Base-by-base conservation (phyloP, 192 early-diverging fungal species). In the Coemansia sp. region DNA sequence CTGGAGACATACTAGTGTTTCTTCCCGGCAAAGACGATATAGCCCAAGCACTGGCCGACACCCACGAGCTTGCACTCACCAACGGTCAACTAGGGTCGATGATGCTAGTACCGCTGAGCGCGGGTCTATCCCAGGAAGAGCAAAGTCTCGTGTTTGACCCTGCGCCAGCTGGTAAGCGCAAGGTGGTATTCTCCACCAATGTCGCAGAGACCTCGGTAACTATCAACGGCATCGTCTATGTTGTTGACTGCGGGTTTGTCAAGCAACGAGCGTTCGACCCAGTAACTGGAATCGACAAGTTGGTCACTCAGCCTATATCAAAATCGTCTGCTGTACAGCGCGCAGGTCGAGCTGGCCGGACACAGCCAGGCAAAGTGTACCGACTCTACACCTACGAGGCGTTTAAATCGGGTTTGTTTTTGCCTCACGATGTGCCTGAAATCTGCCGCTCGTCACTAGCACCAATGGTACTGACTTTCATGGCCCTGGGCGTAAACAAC, bases 181-280 rank as follows among this genome's bases (percentile, higher is more conserved):
- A 93, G 72, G 92, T 93, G 0, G 93, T 99, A 13, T 90, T 97
- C 71, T 91, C 97, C 11, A 99, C 97, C 8, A 97, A 97, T 76
- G 95, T 99, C 68, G 97, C 97, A 20, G 97, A 97, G 80, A 97
- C 97, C 0, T 94, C 92, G 52, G 92, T 96, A 33, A 99, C 97
- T 1, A 95, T 99, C 68, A 95, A 97, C 74, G 95, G 95, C 63
- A 88, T 99, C 47, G 90, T 92, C 24, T 97, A 95, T 75, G 97
- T 99, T 5, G 89, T 99, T 34, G 97, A 99, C 73, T 90, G 93
- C 50, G 97, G 97, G 40, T 95, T 96, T 76, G 88, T 88, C 67
- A 97, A 97, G 71, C 94, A 95, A 72, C 96, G 95, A 52, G 91
- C 90, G 36, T 95, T 93, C 81, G 94, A 99, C 74, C 89, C 93